Conservation (phyloP, 1,284 basidiomycete genomes). For the Meripilus lineatus region DNA sequence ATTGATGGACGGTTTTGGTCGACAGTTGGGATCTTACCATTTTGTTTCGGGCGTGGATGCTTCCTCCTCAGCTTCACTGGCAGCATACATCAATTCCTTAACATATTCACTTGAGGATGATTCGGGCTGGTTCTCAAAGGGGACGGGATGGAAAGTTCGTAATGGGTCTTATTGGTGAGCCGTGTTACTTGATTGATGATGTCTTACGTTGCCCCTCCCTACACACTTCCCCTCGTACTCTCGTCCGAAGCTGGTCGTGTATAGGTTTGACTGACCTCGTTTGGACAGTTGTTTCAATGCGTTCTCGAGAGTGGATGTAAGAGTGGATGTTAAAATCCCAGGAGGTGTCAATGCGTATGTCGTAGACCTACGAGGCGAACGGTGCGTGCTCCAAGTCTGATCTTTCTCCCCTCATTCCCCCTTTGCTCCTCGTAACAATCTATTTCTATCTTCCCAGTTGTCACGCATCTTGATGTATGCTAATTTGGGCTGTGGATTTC, state of each 20-base stretch:
- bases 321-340: constrained; percentile 98
- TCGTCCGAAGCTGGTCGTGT: too few relatives aligned
- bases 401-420: not conserved
- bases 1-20: constrained; percentile 9
- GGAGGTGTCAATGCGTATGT: constrained; percentile 95
- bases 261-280: not conserved
- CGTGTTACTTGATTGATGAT: too few relatives aligned
- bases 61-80: constrained; percentile 93
- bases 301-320: constrained; percentile 93
- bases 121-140: constrained; percentile 90
- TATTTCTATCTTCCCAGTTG: not conserved
- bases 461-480: not conserved
- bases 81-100: constrained; percentile 96
- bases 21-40: constrained; percentile 88
- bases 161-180: constrained; percentile 92
- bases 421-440: constrained; percentile 4
- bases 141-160: constrained; percentile 85
- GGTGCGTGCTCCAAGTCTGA: constrained; percentile 44
- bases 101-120: constrained; percentile 93
- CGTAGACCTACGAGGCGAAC: constrained; percentile 90
- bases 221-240: too few relatives aligned
- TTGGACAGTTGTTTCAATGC: constrained; percentile 92
- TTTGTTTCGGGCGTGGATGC: constrained; percentile 96
- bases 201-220: too few relatives aligned
- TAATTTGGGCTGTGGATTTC: constrained; percentile 3